phyloP scores from a whole-genome alignment of 176 grass and related monocot species.

The Triticum dicoccoides region DNA sequence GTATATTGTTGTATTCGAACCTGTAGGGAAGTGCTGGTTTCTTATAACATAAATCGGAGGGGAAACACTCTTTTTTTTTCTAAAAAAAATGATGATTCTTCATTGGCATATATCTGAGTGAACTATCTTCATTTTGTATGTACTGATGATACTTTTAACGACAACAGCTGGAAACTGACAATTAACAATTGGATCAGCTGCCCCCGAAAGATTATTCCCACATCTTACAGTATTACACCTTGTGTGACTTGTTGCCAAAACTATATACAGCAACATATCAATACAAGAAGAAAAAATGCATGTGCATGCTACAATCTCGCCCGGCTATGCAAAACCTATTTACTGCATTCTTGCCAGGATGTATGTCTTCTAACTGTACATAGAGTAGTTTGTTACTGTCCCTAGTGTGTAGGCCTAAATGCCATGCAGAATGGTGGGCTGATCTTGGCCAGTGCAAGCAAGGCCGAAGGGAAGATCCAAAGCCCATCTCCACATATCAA shows the following conservation, averaged over 20 bases:
- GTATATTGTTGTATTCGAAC: background rate
- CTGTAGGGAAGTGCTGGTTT: background rate
- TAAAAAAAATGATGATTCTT: background rate
- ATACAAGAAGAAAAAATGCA: background rate
- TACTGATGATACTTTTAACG: background rate
- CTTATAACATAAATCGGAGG: background rate
- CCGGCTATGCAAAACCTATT: background rate
- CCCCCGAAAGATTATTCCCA: background rate
- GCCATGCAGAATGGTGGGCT: constrained; percentile 93
- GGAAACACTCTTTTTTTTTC: no score
- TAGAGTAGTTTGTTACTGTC: background rate
- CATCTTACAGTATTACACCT: background rate
- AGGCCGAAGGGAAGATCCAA: constrained; percentile 90
- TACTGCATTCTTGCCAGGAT: background rate
- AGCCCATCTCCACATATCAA: constrained; percentile 94
- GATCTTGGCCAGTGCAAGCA: constrained; percentile 85
- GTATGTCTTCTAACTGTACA: background rate
- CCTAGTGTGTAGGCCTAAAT: constrained; percentile 63
- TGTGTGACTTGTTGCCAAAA: background rate
- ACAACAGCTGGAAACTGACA: constrained; percentile 2
- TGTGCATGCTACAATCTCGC: background rate
- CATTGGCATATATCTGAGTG: background rate
- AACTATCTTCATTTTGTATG: background rate
- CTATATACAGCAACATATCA: background rate
- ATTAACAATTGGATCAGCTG: constrained; percentile 14